Evolutionary conservation across 2,329 filamentous ascomycete species (phyloP), one percentile per base, ranked within the genome.

Genomic region (Neofusicoccum ribis): DNA sequence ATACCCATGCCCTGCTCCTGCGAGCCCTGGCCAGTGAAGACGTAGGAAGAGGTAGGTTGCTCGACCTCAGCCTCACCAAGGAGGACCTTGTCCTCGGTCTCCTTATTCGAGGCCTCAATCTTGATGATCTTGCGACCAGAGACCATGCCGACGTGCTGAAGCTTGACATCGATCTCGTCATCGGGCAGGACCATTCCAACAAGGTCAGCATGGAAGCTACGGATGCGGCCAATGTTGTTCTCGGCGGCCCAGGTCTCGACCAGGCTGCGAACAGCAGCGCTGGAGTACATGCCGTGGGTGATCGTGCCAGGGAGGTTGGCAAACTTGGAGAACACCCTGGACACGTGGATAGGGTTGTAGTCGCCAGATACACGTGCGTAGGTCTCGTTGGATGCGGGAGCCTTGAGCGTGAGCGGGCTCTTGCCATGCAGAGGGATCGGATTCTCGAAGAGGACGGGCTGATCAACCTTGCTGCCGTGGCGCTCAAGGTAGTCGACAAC

Each of bases 1-100:
- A 99, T 99, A 80, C 95, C 95, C 95, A 99, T 99, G 68, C 95
- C 95, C 79, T 99, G 95, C 80, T 99, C 95, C 79, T 99, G 96
- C 59, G 93, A 97, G 72, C 95, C 95, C 80, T 99, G 95, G 64
- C 95, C 95, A 69, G 96, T 99, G 80, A 99, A 99, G 71, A 99
- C 92, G 74, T 99, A 99, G 5, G 95, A 90, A 1, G 94, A 96
- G 39, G 95, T 92, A 7, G 96, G 96, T 78, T 99, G 95, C 80
- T 99, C 95, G 66, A 99, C 92, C 80, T 99, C 95, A 31, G 95
- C 95, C 81, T 98, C 94, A 74, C 92, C 95, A 59, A 97, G 83
- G 4, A 99, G 85, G 12, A 99, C 93, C 84, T 97, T 98, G 71
- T 98, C 95, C 76, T 97, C 95, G 0, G 90, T 96, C 77, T 97